Evolutionary conservation across 2,329 filamentous ascomycete genomes (phyloP), one percentile per base, ranked within the genome.

Genomic region (Stemphylium beticola): DNA sequence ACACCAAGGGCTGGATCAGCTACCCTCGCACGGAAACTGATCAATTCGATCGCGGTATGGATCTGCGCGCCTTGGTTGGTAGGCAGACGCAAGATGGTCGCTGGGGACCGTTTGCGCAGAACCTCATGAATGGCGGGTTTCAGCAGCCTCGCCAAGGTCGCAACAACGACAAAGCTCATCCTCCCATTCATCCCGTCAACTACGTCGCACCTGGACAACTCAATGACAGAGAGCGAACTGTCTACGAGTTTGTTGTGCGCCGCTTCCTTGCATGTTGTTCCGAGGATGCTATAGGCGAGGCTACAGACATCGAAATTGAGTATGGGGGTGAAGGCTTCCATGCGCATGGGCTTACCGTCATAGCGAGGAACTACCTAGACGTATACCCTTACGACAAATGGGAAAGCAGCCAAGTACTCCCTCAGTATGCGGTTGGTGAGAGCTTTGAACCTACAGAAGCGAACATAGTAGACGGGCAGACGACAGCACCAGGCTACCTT

Each of bases 21-120:
- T 99, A 99, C 75, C 95, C 95, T 1, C 87, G 95, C 76, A 99
- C 95, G 0, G 95, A 99, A 75, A 99, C 95, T 0, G 95, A 99
- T 74, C 90, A 93, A 29, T 99, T 98, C 69, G 93, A 97, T 68
- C 86, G 86, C 66, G 93, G 85, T 4, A 97, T 98, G 79, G 88
- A 98, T 71, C 82, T 99, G 17, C 86, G 85, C 58, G 84, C 83
- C 18, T 79, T 99, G 8, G 84, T 97, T 15, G 86, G 91, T 66
- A 97, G 96, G 69, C 95, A 99, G 74, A 86, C 85, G 1, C 86
- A 87, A 54, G 91, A 92, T 69, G 78, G 79, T 37, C 78, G 82
- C 58, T 99, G 93, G 95, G 92, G 92, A 0, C 72, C 78, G 17
- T 96, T 93, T 74, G 92, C 93, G 4, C 89, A 89, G 72, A 82